Percentiles rank a stretch among this genome's conserved stretches.
Evolutionary conservation across 495 filamentous ascomycete species (phyloP).

Genomic region (Aspergillus panamensis): DNA sequence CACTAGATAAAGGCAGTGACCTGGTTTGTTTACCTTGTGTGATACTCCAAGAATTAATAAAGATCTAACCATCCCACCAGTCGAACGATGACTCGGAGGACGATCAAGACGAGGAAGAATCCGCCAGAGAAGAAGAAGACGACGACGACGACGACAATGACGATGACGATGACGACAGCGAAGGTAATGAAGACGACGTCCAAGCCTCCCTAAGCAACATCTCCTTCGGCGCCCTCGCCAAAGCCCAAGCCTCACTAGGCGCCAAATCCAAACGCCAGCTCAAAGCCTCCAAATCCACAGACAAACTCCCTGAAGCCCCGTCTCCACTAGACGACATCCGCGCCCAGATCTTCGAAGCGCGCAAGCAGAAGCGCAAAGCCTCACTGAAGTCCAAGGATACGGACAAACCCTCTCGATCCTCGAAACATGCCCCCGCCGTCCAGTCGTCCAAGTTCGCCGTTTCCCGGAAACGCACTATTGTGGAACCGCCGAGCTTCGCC

Average conservation of each 20-base stretch:
- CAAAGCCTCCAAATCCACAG: slow-evolving; percentile 12
- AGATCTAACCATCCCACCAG: slow-evolving; percentile 6
- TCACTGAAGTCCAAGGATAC: slow-evolving; percentile 34
- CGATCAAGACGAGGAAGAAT: slow-evolving; percentile 8
- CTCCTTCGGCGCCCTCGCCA: slow-evolving; percentile 83
- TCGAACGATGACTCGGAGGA: slow-evolving; percentile 31
- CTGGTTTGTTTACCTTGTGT: slow-evolving; percentile 8
- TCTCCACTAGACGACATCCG: slow-evolving; percentile 40
- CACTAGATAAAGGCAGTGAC: slow-evolving; percentile 19
- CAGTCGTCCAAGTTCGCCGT: slow-evolving; percentile 79
- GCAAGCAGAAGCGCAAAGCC: slow-evolving; percentile 40
- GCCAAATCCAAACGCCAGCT: slow-evolving; percentile 34
- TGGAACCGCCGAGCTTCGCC: slow-evolving; percentile 45
- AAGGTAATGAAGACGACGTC: slow-evolving; percentile 37
- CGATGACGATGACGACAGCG: slow-evolving; percentile 15
- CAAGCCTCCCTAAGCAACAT: slow-evolving; percentile 48
- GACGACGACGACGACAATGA: slow-evolving; percentile 22
- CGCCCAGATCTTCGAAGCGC: slow-evolving; percentile 39
- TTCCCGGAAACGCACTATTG: slow-evolving; percentile 68
- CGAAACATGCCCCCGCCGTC: slow-evolving; percentile 84
- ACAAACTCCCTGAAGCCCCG: slow-evolving; percentile 17
- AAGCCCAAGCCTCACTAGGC: slow-evolving; percentile 70
- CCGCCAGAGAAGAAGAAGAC: slow-evolving; percentile 18
- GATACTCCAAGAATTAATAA: neutral
- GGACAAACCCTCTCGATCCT: slow-evolving; percentile 50